A percentile compares a stretch with the other conserved stretches of the same genome.
These are phyloP conservation scores for Massarina eburnea DNA, from an alignment of 2,329 filamentous ascomycete species.

Conservation along the genomic window DNA sequence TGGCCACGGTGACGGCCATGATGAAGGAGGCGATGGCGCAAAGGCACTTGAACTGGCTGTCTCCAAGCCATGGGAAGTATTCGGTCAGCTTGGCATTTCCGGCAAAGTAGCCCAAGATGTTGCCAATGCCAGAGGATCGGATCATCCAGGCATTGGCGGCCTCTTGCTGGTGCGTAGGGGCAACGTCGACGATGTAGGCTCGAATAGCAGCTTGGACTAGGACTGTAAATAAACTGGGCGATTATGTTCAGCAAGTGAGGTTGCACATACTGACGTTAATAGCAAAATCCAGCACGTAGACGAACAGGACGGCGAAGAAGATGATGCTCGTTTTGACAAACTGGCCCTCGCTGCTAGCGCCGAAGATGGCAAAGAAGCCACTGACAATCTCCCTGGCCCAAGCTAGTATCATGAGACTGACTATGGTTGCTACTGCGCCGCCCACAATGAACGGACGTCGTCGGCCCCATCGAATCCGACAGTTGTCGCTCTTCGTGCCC, in stretches of 20 bases:
- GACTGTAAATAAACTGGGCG: background rate
- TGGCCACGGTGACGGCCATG: conserved; percentile 67
- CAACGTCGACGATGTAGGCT: conserved; percentile 91
- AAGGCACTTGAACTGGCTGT: conserved; percentile 90
- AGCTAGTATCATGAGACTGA: conserved; percentile 53
- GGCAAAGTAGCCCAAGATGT: conserved; percentile 86
- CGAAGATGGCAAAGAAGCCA: conserved; percentile 69
- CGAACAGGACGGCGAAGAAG: conserved; percentile 76
- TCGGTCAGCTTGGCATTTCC: conserved; percentile 80
- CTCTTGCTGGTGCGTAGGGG: conserved; percentile 90
- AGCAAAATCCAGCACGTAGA: conserved; percentile 90
- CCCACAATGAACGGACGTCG: conserved; percentile 56
- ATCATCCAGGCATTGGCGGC: conserved; percentile 93
- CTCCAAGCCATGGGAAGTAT: conserved; percentile 76
- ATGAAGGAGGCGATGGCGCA: conserved; percentile 80
- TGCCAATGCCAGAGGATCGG: conserved; percentile 81
- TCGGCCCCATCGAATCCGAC: conserved; percentile 51
- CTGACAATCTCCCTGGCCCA: conserved; percentile 60
- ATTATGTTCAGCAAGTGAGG: background rate
- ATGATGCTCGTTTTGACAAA: conserved; percentile 69
- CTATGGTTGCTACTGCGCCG: conserved; percentile 52
- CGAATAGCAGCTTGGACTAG: conserved; percentile 85
- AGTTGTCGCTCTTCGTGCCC: conserved; percentile 56
- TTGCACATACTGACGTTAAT: conserved; percentile 77
- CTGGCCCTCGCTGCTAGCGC: conserved; percentile 65